Evolutionary conservation across 2,329 filamentous ascomycete species (phyloP), one percentile per base, ranked within the genome.

Genomic region (Cryphonectria nitschkei): DNA sequence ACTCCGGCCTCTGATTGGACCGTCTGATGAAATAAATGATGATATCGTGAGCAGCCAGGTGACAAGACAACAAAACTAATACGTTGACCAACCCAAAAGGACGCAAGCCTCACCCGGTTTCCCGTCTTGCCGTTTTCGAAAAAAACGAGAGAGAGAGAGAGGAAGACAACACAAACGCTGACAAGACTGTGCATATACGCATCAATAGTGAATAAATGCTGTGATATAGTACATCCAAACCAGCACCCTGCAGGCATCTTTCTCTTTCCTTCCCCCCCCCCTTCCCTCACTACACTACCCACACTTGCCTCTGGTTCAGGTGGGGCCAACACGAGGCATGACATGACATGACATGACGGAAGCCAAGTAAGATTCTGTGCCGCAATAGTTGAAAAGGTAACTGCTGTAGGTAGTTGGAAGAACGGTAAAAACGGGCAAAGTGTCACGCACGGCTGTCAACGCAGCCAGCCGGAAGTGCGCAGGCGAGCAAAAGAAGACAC

Each of bases 371-470:
- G 54, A 56, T 29, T n/a, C 58, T 61, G 19, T 61, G 16, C 58
- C 32, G 16, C 19, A 39, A n/a, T 22, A 61, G 32, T n/a, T 46
- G 34, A 14, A 54, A 14, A 46, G 22, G 5, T n/a, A n/a, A 32
- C 19, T 56, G 54, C 13, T 32, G 50, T 34, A 50, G 46, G 34
- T 34, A 34, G 34, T 34, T 4, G 16, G 16, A n/a, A 1, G n/a
- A 50, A 37, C 46, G 50, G 50, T 37, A 65, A 14, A 14, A 54
- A 46, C 34, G 34, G 43, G 43, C 46, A 60, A 60, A 60, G 56
- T 11, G 56, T 26, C 63, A 34, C 63, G n/a, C 63, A 34, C 63
- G n/a, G 41, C 46, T 43, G 63, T 37, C 63, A 65, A 29, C 43
- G 37, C 43, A 52, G 43, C 19, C 63, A 16, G 34, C 19, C 43